Evolutionary conservation across 2,329 filamentous ascomycete species (phyloP).

Genomic region (Botrytis tulipae): DNA sequence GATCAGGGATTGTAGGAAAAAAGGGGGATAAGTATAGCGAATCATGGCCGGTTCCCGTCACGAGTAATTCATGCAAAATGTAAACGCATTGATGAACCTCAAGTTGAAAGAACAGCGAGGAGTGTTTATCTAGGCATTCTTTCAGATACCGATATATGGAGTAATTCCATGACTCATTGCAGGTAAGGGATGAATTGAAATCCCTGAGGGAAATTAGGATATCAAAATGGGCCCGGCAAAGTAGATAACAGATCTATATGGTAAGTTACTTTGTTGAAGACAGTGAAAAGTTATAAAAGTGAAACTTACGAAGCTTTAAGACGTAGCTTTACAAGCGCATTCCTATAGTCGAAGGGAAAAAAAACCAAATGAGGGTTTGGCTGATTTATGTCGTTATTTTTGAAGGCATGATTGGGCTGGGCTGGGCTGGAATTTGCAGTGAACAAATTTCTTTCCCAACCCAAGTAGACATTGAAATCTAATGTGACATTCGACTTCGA

Average conservation of each 20-base stretch:
- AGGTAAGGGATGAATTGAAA: neutral
- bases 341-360: neutral
- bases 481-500: neutral
- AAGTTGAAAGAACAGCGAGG: neutral
- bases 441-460: neutral
- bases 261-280: neutral
- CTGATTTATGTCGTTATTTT: neutral
- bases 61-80: slow-evolving; percentile 1
- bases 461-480: neutral
- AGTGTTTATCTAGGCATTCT: neutral
- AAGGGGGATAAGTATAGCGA: neutral
- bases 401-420: neutral
- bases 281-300: too few species aligned
- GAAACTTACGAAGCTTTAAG: neutral
- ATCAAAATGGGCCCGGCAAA: neutral
- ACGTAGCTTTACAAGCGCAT: neutral
- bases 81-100: slow-evolving; percentile 3
- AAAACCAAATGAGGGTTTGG: too few species aligned
- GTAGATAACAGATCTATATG: neutral
- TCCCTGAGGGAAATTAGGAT: neutral
- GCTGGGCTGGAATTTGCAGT: neutral
- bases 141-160: too few species aligned
- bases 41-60: neutral
- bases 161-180: neutral
- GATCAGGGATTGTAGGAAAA: slow-evolving; percentile 5